Percentiles rank a stretch among this genome's conserved stretches.
Conservation (phyloP, 768 basidiomycete genomes). For the Suillus placidus region DNA sequence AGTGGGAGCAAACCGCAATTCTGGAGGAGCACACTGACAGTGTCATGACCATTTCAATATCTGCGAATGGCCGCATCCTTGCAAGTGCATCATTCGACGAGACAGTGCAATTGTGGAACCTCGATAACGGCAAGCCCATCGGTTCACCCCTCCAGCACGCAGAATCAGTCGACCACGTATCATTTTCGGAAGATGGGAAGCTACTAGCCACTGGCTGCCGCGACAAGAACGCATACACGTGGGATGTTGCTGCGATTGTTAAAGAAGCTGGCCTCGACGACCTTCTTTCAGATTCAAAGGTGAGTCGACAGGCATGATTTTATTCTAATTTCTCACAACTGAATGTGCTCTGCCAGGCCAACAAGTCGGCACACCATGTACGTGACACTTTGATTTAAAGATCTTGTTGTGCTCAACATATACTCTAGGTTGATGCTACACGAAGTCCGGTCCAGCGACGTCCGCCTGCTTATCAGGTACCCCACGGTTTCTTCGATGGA, state of each 20-base stretch:
- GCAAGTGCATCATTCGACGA: neutral
- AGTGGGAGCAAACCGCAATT: neutral
- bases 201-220: neutral
- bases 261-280: neutral
- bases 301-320: neutral
- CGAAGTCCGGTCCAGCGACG: neutral
- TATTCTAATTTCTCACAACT: neutral
- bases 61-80: neutral
- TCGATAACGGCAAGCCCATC: neutral
- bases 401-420: neutral
- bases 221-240: neutral
- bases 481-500: neutral
- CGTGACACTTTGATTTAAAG: neutral
- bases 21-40: fast-evolving
- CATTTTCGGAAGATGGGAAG: neutral
- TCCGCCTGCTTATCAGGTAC: neutral
- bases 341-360: neutral
- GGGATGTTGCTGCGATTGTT: neutral
- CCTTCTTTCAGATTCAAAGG: neutral
- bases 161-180: fast-evolving
- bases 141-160: neutral
- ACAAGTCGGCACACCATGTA: neutral
- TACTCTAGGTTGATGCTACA: neutral
- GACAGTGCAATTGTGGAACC: neutral
- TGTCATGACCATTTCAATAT: neutral